Percentiles rank a stretch among this genome's conserved stretches.
These are phyloP conservation scores for Pyrus betulifolia DNA, from an alignment of 306 rosid genomes.

Conservation along the genomic window DNA sequence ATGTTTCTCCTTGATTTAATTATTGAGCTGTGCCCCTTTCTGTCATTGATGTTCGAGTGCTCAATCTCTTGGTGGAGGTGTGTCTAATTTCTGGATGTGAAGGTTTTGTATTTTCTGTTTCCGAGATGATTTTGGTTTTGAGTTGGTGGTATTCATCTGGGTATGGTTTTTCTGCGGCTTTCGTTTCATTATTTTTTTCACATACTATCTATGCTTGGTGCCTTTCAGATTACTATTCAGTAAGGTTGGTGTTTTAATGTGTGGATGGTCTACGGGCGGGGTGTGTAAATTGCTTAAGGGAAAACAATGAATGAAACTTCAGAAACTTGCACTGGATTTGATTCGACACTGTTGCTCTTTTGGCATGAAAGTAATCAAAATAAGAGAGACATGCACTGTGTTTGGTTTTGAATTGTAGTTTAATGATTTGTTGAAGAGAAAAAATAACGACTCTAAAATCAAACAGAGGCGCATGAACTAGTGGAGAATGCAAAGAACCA, in stretches of 20 bases:
- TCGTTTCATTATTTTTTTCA: not conserved
- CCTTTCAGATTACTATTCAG: not conserved
- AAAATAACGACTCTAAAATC: not conserved
- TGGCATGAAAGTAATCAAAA: not conserved
- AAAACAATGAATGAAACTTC: not conserved
- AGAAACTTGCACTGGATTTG: not conserved
- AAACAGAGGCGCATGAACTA: not conserved
- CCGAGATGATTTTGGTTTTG: not conserved
- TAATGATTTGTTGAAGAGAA: not conserved
- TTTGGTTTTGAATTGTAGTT: not conserved
- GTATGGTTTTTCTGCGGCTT: not conserved
- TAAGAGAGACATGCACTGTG: not conserved
- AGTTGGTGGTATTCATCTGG: not conserved
- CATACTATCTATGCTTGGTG: not conserved
- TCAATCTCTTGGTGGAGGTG: not conserved
- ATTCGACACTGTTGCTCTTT: not conserved
- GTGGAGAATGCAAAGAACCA: not conserved
- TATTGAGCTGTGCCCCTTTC: not conserved
- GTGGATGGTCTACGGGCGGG: not conserved
- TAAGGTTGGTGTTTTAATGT: not conserved
- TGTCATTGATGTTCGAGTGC: not conserved
- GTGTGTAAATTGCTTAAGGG: not conserved
- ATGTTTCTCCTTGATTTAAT: not conserved
- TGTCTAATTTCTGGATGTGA: not conserved
- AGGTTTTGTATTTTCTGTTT: not conserved